Percentiles rank a stretch among this genome's conserved stretches.
These are phyloP conservation scores for Trebouxia sp. DNA, from an alignment of 139 green algal species.

Conservation along the genomic window DNA sequence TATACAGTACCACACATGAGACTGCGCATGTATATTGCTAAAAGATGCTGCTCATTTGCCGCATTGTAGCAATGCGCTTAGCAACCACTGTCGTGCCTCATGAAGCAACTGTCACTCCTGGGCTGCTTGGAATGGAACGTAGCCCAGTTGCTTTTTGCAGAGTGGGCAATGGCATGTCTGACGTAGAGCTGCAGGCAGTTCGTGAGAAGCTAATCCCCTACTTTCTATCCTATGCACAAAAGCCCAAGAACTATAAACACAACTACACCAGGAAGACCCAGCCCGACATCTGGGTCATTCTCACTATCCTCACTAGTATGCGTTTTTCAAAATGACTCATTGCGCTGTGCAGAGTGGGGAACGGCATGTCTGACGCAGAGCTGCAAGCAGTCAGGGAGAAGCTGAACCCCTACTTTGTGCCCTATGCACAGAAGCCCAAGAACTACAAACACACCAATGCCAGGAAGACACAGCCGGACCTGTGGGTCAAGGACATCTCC, in stretches of 20 bases:
- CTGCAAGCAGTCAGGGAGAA: constrained; percentile 40
- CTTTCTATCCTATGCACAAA: constrained; percentile 11
- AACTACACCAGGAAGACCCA: constrained; percentile 47
- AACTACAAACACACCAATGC: constrained; percentile 43
- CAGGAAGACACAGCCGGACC: constrained; percentile 60
- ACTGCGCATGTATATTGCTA: no score
- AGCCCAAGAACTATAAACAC: constrained; percentile 40
- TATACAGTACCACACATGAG: no score
- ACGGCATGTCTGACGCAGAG: constrained; percentile 60
- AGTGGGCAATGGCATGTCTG: constrained; percentile 71
- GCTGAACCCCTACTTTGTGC: constrained; percentile 33
- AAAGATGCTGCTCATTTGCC: no score
- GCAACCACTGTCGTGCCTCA: background rate
- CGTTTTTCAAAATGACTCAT: background rate
- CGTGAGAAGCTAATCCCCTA: constrained; percentile 35
- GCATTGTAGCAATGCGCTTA: no score
- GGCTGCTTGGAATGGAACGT: background rate
- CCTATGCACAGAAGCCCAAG: constrained; percentile 22
- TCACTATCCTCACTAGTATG: background rate
- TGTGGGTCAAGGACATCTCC: constrained; percentile 70
- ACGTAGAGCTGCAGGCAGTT: constrained; percentile 50
- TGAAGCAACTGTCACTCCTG: background rate
- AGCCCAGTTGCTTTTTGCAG: constrained; percentile 26
- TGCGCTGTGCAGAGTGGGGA: constrained; percentile 61
- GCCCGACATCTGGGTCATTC: constrained; percentile 73